Conservation (phyloP, 768 basidiomycete genomes). For the Candolleomyces eurysporus region DNA sequence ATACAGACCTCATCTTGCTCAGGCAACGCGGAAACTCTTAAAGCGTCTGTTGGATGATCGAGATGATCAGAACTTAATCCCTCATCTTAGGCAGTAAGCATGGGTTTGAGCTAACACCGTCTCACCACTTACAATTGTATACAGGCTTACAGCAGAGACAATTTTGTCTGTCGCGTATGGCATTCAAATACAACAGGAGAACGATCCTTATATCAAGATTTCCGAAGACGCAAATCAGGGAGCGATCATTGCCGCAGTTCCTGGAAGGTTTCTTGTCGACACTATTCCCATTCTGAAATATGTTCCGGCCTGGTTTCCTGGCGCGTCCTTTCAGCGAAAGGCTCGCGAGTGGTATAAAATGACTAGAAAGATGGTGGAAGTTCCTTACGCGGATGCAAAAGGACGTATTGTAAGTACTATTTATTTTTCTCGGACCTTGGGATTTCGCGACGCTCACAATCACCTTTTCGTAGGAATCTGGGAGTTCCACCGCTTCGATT, state of each 20-base stretch:
- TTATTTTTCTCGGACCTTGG: too few relatives aligned
- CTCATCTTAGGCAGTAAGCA: too few relatives aligned
- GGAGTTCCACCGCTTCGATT: slow-evolving; percentile 14
- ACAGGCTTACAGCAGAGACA: slow-evolving; percentile 24
- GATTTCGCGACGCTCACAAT: background rate
- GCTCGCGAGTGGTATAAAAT: slow-evolving; percentile 37
- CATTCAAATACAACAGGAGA: slow-evolving; percentile 23
- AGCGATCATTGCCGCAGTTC: slow-evolving; percentile 21
- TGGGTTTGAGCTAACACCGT: background rate
- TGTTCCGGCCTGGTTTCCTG: slow-evolving; percentile 31
- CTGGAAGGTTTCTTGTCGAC: slow-evolving; percentile 31
- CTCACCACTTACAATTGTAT: background rate
- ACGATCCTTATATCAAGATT: slow-evolving; percentile 30
- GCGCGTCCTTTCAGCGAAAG: slow-evolving; percentile 33
- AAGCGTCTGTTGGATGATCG: too few relatives aligned
- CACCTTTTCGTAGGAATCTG: slow-evolving; percentile 10
- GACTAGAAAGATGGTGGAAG: slow-evolving; percentile 30
- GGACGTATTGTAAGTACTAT: slow-evolving; percentile 24
- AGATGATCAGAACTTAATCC: too few relatives aligned
- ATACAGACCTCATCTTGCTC: too few relatives aligned
- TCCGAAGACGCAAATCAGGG: slow-evolving; percentile 20
- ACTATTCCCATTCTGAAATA: slow-evolving; percentile 24
- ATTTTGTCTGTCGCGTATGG: slow-evolving; percentile 36
- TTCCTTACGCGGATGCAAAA: slow-evolving; percentile 33
- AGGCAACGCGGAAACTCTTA: too few relatives aligned